Percentiles rank a stretch among this genome's conserved stretches.
phyloP scores from a whole-genome alignment of 768 basidiomycete genomes.

The Suillus americanus region DNA sequence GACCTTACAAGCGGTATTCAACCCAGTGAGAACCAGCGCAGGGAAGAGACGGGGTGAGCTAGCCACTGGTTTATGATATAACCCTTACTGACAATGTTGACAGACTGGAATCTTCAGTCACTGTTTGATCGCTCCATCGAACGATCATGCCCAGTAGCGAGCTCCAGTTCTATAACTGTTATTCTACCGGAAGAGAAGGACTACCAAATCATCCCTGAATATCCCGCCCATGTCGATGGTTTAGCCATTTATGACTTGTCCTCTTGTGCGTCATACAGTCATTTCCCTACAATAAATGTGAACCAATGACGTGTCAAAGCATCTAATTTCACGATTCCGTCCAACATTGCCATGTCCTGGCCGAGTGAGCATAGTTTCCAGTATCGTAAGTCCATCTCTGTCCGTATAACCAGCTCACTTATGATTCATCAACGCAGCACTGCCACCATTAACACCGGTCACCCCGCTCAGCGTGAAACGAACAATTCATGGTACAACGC shows the following conservation, averaged over 20 bases:
- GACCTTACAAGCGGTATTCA: conserved; percentile 72
- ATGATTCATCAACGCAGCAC: conserved; percentile 28
- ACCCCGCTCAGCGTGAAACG: conserved; percentile 63
- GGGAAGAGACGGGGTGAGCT: conserved; percentile 54
- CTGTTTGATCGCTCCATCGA: conserved; percentile 68
- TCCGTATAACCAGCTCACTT: conserved; percentile 2
- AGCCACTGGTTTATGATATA: not conserved
- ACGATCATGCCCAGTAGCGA: conserved; percentile 69
- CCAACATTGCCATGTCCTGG: conserved; percentile 62
- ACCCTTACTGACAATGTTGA: conserved; percentile 6
- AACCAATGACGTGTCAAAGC: not conserved
- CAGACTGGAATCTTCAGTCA: conserved; percentile 74
- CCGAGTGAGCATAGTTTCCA: conserved; percentile 47
- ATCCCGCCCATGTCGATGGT: conserved; percentile 34
- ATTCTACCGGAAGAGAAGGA: conserved; percentile 40
- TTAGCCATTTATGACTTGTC: conserved; percentile 49
- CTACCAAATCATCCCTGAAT: conserved; percentile 55
- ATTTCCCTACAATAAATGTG: not conserved
- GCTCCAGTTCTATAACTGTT: conserved; percentile 54
- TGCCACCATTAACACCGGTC: conserved; percentile 37
- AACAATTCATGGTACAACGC: conserved; percentile 69
- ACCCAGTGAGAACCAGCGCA: conserved; percentile 64
- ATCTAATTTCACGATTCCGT: conserved; percentile 30
- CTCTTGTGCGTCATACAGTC: conserved; percentile 38
- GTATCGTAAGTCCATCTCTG: conserved; percentile 47